Evolutionary conservation across 306 rosid species (phyloP).

Genomic region (Quillaja saponaria): DNA sequence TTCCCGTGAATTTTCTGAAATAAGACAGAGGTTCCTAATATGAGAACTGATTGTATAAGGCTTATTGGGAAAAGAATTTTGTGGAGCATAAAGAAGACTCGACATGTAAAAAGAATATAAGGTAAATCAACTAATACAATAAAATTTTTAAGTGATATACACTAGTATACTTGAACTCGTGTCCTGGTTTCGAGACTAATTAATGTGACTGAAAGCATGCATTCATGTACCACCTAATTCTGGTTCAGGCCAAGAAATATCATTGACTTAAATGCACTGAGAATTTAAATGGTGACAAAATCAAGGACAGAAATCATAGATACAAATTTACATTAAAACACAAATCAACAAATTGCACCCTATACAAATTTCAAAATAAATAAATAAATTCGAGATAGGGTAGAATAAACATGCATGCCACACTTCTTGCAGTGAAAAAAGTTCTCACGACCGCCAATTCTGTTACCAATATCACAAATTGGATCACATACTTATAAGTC

Average conservation of each 20-base stretch:
- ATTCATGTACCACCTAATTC: no score
- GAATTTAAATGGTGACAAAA: not conserved
- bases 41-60: not conserved
- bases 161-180: no score
- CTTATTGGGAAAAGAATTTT: no score
- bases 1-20: not conserved
- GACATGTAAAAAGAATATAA: no score
- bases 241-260: no score
- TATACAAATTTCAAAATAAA: not conserved
- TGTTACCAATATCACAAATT: conserved; percentile 38
- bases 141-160: no score
- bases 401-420: conserved; percentile 45
- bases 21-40: not conserved
- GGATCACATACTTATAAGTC: conserved; percentile 31
- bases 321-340: conserved; percentile 4
- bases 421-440: conserved; percentile 92
- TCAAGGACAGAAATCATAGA: not conserved
- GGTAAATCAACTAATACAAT: no score
- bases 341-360: conserved; percentile 12
- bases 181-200: no score
- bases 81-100: no score
- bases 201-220: no score
- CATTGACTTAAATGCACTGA: no score
- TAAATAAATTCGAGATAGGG: no score
- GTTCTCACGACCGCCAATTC: conserved; percentile 84